Evolutionary conservation across 2,329 filamentous ascomycete species (phyloP).

Genomic region (Apiospora saccharicola): DNA sequence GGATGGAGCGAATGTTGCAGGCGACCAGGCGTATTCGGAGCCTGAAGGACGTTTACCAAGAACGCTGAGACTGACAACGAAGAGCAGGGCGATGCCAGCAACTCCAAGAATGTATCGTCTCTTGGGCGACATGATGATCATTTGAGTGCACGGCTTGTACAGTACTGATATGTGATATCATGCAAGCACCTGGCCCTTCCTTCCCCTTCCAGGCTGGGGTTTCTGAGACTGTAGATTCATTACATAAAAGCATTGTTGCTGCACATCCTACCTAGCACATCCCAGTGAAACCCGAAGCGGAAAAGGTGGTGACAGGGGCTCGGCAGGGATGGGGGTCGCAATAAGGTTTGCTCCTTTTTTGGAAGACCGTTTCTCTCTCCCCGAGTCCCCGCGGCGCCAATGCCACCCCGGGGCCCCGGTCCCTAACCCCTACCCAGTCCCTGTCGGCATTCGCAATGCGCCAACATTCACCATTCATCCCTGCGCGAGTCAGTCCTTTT

Average conservation of each 20-base stretch:
- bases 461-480: background rate
- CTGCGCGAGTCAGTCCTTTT: background rate
- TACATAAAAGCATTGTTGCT: no score
- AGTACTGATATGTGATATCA: background rate
- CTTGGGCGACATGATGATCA: background rate
- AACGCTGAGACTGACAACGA: background rate
- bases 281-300: background rate
- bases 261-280: background rate
- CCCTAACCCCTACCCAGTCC: background rate
- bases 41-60: background rate
- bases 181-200: no score
- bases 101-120: constrained; percentile 4
- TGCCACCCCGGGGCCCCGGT: background rate
- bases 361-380: background rate
- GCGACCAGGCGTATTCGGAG: background rate
- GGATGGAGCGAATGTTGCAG: background rate
- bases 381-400: background rate
- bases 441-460: background rate
- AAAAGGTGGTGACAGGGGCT: background rate
- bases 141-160: background rate
- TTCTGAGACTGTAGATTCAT: background rate
- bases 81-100: background rate
- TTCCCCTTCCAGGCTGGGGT: no score
- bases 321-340: background rate
- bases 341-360: background rate